A percentile compares a stretch with the other conserved stretches of the same genome.
These are phyloP conservation scores for Biscogniauxia sp. DNA, from an alignment of 2,329 filamentous ascomycete genomes.

Conservation along the genomic window DNA sequence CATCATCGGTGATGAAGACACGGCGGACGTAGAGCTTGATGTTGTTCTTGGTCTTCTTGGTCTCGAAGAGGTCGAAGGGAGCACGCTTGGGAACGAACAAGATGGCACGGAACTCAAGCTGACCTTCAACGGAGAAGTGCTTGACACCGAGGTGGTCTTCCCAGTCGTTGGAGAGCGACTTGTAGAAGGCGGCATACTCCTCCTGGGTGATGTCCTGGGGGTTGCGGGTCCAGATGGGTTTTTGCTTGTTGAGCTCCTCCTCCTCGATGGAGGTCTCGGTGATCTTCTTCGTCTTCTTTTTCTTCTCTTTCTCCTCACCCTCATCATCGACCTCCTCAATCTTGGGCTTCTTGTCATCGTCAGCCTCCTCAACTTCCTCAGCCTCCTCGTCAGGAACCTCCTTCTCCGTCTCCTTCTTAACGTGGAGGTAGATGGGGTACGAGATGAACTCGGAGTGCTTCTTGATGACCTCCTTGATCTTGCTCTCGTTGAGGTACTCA, in stretches of 20 bases:
- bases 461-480: slow-evolving; percentile 99
- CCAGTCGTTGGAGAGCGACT: slow-evolving; percentile 99
- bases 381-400: slow-evolving; percentile 97
- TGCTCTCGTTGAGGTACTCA: slow-evolving; percentile 97
- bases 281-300: slow-evolving; percentile 98
- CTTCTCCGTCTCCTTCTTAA: slow-evolving; percentile 98
- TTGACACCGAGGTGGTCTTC: slow-evolving; percentile 99
- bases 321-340: slow-evolving; percentile 89
- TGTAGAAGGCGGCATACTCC: slow-evolving; percentile 99
- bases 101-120: slow-evolving; percentile 99
- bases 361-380: slow-evolving; percentile 69
- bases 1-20: slow-evolving; percentile 99
- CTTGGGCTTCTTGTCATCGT: slow-evolving; percentile 92
- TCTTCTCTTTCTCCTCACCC: slow-evolving; percentile 83
- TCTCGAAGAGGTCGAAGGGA: slow-evolving; percentile 99
- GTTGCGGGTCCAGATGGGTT: slow-evolving; percentile 99
- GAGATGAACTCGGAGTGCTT: slow-evolving; percentile 99
- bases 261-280: slow-evolving; percentile 99
- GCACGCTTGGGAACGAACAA: slow-evolving; percentile 99
- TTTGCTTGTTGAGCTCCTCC: slow-evolving; percentile 99
- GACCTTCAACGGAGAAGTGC: slow-evolving; percentile 99
- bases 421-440: slow-evolving; percentile 99
- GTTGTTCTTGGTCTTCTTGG: slow-evolving; percentile 99
- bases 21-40: slow-evolving; percentile 99
- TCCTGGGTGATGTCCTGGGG: slow-evolving; percentile 91